Conservation (phyloP, 352 stramenopile genomes). For the Phytopythium kandeliae region DNA sequence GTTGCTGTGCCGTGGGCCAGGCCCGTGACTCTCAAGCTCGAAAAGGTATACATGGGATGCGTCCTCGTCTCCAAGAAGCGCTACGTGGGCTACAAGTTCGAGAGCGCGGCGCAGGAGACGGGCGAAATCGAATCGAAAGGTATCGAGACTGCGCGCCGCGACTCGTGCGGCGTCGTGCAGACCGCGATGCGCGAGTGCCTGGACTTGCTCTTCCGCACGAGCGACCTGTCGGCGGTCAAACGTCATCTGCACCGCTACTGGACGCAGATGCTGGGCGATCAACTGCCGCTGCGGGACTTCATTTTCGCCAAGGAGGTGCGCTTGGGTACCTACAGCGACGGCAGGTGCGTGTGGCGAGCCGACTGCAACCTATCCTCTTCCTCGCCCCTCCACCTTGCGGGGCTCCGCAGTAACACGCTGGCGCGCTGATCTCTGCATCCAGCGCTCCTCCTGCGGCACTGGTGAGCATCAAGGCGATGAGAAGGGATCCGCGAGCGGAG, state of each 20-base stretch:
- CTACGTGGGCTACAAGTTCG: constrained; percentile 89
- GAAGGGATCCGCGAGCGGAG: constrained; percentile 66
- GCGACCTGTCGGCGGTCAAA: constrained; percentile 72
- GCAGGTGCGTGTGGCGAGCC: constrained; percentile 19
- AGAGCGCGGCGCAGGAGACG: constrained; percentile 38
- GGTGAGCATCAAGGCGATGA: constrained; percentile 76
- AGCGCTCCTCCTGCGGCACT: constrained; percentile 73
- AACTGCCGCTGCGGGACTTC: constrained; percentile 66
- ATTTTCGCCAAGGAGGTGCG: constrained; percentile 86
- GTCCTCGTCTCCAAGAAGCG: constrained; percentile 95
- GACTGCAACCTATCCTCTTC: neutral
- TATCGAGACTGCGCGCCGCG: constrained; percentile 89
- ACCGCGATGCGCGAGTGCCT: constrained; percentile 59
- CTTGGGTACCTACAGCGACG: constrained; percentile 70
- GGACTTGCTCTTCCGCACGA: constrained; percentile 57
- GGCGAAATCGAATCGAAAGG: constrained; percentile 88
- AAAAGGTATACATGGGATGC: constrained; percentile 92
- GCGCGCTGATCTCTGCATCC: neutral
- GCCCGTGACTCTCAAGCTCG: constrained; percentile 76
- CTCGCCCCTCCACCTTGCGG: too few species aligned
- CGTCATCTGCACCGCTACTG: constrained; percentile 52
- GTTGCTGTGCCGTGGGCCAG: constrained; percentile 13
- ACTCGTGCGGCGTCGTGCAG: constrained; percentile 90
- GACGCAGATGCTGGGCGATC: constrained; percentile 59
- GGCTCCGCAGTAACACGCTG: too few species aligned